Percentiles rank a stretch among this genome's conserved stretches.
Conservation (phyloP, 345 rosid species). For the Zanthoxylum bungeanum region DNA sequence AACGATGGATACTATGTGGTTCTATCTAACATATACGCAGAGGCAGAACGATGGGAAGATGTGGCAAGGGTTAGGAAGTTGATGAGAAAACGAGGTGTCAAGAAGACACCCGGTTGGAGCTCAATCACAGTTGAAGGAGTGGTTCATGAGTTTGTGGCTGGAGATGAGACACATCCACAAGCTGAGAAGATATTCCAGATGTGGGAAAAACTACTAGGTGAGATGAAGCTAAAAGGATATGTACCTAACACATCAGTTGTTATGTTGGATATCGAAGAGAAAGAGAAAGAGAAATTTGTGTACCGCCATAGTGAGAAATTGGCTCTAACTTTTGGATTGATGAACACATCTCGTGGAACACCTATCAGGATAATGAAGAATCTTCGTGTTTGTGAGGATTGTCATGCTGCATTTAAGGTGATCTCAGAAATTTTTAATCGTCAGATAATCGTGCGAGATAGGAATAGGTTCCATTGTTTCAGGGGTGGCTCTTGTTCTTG, state of each 20-base stretch:
- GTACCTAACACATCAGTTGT: conserved; percentile 44
- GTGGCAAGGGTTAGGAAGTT: conserved; percentile 30
- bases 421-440: conserved; percentile 37
- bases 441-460: conserved; percentile 49
- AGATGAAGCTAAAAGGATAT: conserved; percentile 45
- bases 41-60: conserved; percentile 33
- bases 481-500: conserved; percentile 51
- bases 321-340: conserved; percentile 44
- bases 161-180: conserved; percentile 43
- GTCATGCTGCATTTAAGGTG: conserved; percentile 44
- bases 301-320: conserved; percentile 56
- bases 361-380: conserved; percentile 52
- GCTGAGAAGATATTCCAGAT: conserved; percentile 29
- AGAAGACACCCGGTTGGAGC: conserved; percentile 35
- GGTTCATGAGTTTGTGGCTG: conserved; percentile 47
- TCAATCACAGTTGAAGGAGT: conserved; percentile 31
- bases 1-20: conserved; percentile 36
- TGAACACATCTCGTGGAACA: conserved; percentile 37
- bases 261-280: conserved; percentile 52
- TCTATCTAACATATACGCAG: conserved; percentile 33
- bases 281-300: conserved; percentile 44
- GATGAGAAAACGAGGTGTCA: conserved; percentile 32
- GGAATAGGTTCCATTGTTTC: conserved; percentile 55
- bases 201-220: conserved; percentile 30
- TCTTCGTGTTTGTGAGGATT: conserved; percentile 57